These are phyloP conservation scores for Lepidium campestre DNA, from an alignment of 441 rosid species.

Conservation along the genomic window DNA sequence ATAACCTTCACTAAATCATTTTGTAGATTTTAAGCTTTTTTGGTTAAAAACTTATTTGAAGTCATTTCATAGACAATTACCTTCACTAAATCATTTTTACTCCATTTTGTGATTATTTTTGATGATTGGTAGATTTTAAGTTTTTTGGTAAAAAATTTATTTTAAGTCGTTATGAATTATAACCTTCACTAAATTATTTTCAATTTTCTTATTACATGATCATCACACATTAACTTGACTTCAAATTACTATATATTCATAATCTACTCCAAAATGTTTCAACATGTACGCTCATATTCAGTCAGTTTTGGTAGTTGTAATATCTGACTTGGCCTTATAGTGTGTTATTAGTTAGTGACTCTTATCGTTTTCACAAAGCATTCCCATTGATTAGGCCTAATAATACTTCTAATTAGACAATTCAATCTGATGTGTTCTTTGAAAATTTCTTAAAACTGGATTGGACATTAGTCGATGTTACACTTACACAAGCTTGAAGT, in stretches of 20 bases:
- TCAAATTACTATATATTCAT: background rate
- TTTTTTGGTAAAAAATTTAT: too few relatives aligned
- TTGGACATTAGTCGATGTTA: background rate
- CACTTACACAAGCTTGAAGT: slow-evolving; percentile 1
- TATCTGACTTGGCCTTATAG: background rate
- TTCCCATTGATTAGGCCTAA: background rate
- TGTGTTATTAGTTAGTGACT: background rate
- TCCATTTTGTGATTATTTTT: too few relatives aligned
- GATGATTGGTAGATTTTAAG: too few relatives aligned
- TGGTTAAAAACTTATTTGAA: too few relatives aligned
- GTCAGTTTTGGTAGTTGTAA: background rate
- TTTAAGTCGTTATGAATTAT: too few relatives aligned
- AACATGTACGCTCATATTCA: background rate
- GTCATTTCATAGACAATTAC: too few relatives aligned
- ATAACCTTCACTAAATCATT: too few relatives aligned
- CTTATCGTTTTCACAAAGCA: background rate
- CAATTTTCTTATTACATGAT: slow-evolving; percentile 13
- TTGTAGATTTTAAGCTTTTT: too few relatives aligned
- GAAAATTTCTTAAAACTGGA: background rate
- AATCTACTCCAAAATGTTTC: background rate
- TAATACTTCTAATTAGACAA: background rate
- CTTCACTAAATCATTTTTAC: too few relatives aligned
- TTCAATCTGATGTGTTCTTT: background rate
- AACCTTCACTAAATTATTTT: too few relatives aligned
- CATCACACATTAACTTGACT: background rate